These are phyloP conservation scores for Jaltomata sinuosa DNA, from an alignment of 257 asterid genomes.

Conservation along the genomic window DNA sequence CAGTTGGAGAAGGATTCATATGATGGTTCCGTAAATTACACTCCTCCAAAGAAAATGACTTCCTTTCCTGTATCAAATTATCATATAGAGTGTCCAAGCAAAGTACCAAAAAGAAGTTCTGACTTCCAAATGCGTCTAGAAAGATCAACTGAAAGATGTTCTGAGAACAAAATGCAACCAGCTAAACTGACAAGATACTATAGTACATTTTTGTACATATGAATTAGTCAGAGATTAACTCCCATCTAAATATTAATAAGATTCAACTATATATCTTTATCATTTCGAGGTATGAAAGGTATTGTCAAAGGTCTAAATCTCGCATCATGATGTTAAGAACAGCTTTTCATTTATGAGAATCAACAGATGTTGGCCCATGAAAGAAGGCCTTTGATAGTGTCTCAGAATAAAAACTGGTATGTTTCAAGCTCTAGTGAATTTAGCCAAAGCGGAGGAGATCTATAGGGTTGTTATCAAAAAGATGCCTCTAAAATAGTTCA, in stretches of 20 bases:
- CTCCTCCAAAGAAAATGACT: not conserved
- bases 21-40: not conserved
- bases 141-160: not conserved
- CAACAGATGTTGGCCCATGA: not conserved
- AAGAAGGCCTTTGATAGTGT: not conserved
- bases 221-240: not conserved
- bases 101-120: not conserved
- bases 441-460: not conserved
- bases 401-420: not conserved
- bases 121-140: not conserved
- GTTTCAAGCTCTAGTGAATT: not conserved
- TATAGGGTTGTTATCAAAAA: constrained; percentile 1
- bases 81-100: not conserved
- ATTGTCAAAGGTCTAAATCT: not conserved
- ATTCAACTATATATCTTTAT: not conserved
- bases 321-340: not conserved
- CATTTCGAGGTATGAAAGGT: not conserved
- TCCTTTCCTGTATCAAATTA: not conserved
- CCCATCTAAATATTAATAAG: not conserved
- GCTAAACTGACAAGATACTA: not conserved
- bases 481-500: not conserved
- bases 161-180: not conserved
- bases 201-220: not conserved
- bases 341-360: not conserved
- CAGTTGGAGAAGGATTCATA: not conserved